Evolutionary conservation across 306 rosid species (phyloP), one percentile per base, ranked within the genome.

Genomic region (Cucumis hystrix): DNA sequence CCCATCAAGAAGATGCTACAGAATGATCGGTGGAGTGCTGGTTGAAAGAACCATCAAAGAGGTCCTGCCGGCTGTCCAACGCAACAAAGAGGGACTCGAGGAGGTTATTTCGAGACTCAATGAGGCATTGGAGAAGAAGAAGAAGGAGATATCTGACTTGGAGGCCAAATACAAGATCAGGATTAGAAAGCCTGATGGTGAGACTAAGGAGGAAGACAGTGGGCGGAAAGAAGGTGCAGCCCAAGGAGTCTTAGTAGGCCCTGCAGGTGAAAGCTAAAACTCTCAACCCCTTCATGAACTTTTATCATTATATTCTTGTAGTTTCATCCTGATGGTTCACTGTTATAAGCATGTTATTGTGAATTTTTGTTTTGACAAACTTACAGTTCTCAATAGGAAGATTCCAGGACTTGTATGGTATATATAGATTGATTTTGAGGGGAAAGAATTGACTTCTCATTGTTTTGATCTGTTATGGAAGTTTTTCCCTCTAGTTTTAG

Each of bases 11-110:
- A 89, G 97, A 76, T 92, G 98, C 88, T 95, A 89, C 78, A 87
- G 98, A 7, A 95, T 95, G 96, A 95, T 95, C 3, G 98, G 97
- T 65, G 98, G 97, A 37, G 97, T 95, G 57, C 92, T 95, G 84
- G 98, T 95, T 80, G 98, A 95, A 88, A 90, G 98, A 89, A 95
- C 98, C 58, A 86, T 92, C 85, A 89, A 87, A 67, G 98, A 95
- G 82, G 98, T 95, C 78, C 63, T 89, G 87, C 98, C 98, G 35
- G 98, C 98, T 2, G 98, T 95, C 66, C 93, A 84, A 86, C 89
- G 96, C 77, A 95, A 95, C 77, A 92, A 89, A 68, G 98, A 95
- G 55, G 98, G 98, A 30, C 82, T 95, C 17, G 96, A 92, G 84
- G 98, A 92, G 89, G 97, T 95, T 8, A 81, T 90, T 75, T 81